A percentile compares a stretch with the other conserved stretches of the same genome.
These are phyloP conservation scores for Hortiboletus campestris DNA, from an alignment of 768 basidiomycete species.

Conservation along the genomic window DNA sequence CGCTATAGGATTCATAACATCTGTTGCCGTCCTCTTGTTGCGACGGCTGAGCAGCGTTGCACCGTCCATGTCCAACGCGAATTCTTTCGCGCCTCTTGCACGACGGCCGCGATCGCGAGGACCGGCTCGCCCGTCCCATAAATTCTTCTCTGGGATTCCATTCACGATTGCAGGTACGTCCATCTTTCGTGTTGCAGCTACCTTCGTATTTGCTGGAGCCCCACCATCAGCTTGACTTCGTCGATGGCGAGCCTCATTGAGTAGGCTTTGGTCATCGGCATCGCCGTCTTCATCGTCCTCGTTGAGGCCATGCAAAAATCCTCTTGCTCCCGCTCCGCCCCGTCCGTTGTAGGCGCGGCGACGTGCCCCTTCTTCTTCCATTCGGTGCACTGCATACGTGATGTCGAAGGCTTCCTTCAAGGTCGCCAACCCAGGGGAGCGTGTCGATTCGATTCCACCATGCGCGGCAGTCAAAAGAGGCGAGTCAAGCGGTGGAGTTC, in stretches of 20 bases:
- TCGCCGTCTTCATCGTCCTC: constrained; percentile 82
- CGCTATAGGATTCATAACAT: constrained; percentile 36
- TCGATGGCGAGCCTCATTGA: constrained; percentile 49
- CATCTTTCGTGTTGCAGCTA: constrained; percentile 6
- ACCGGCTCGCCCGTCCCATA: constrained; percentile 70
- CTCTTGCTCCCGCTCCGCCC: constrained; percentile 73
- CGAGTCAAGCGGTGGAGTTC: constrained; percentile 67
- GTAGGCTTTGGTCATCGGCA: constrained; percentile 46
- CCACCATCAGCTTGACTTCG: constrained; percentile 32
- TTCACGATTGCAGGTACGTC: constrained; percentile 14
- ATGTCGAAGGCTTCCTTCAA: constrained; percentile 99
- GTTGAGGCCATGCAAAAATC: constrained; percentile 83
- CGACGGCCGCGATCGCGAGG: constrained; percentile 54
- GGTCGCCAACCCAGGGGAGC: constrained; percentile 88
- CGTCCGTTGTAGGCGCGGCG: constrained; percentile 77
- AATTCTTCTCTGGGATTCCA: constrained; percentile 16
- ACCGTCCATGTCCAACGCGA: constrained; percentile 84
- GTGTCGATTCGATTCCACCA: constrained; percentile 67
- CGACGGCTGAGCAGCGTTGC: constrained; percentile 84
- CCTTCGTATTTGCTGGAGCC: constrained; percentile 7
- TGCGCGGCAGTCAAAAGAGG: constrained; percentile 82
- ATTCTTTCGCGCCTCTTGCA: constrained; percentile 37
- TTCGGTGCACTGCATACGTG: constrained; percentile 97
- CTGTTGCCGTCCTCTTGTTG: constrained; percentile 40
- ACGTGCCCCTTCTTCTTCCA: constrained; percentile 97